phyloP scores from a whole-genome alignment of 169 alveolate genomes.

The Plasmodium yoelii region DNA sequence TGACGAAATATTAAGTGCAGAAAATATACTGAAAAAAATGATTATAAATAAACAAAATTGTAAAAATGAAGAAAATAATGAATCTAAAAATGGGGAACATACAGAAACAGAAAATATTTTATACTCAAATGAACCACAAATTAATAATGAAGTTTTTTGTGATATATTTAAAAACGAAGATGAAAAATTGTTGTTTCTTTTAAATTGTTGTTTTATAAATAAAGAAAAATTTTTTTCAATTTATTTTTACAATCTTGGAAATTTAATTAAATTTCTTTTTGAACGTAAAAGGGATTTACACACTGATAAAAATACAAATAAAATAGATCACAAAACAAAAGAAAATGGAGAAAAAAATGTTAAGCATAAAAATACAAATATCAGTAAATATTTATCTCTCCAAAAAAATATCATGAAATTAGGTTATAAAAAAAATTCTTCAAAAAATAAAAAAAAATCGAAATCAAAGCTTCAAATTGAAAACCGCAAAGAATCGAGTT shows the following conservation, averaged over 20 bases:
- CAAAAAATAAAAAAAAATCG: conserved; percentile 61
- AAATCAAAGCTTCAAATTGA: conserved; percentile 44
- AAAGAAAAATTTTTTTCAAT: conserved; percentile 58
- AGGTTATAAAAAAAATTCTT: conserved; percentile 56
- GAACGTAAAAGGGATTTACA: conserved; percentile 50
- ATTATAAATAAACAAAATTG: no score
- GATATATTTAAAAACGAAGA: conserved; percentile 3
- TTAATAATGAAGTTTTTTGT: not conserved
- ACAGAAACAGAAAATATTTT: not conserved
- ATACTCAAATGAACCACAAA: not conserved
- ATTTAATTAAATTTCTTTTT: conserved; percentile 53
- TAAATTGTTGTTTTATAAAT: conserved; percentile 60
- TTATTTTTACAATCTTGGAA: conserved; percentile 58
- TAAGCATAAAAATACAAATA: conserved; percentile 39
- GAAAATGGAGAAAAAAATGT: not conserved
- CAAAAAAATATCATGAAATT: conserved; percentile 74
- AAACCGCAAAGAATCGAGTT: conserved; percentile 32
- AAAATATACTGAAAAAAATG: no score
- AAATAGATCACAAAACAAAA: conserved; percentile 20
- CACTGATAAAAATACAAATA: conserved; percentile 31
- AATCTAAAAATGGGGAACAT: not conserved
- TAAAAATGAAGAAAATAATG: no score
- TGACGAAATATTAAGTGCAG: no score
- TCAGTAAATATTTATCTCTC: conserved; percentile 57
- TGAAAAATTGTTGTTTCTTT: conserved; percentile 20